Evolutionary conservation across 805 yeast genomes (phyloP), one percentile per base, ranked within the genome.

Genomic region (Starmerella riodocensis): DNA sequence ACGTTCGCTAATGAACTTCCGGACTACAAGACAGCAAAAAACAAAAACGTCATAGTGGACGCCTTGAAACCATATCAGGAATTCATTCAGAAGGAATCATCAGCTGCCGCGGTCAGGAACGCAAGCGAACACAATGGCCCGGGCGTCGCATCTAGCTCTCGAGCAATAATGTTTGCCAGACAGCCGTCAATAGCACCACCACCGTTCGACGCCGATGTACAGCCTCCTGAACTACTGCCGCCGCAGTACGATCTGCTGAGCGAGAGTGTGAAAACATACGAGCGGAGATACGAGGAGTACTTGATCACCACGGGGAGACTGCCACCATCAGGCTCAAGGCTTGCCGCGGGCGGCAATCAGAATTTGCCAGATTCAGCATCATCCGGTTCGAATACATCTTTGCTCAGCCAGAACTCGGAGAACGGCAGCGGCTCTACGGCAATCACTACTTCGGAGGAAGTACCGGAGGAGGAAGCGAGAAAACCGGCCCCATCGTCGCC

Each of bases 161-260:
- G 78, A 25, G 80, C 83, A 0, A 67, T 75, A 20, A 72, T 70
- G 50, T 53, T 71, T 17, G 53, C 70, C 8, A 60, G 80, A 36
- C 61, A 65, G 47, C 81, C 79, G 14, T 65, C 74, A 4, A 51
- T 63, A 27, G 73, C 73, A 29, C 83, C 83, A 4, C 84, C 83
- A 1, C 71, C 81, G 4, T 76, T 78, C 45, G 71, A 63, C 30
- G 69, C 64, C 9, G 69, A 64, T 26, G 45, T 53, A 2, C 45
- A 52, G 9, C 64, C 69, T 2, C 69, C 69, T 3, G 56, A 62
- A 8, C 43, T 50, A 32, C 24, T 29, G 14, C 60, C 61, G 7
- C 60, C 64, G 14, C 40, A 41, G 22, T 53, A 53, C 39, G 48
- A 48, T 14, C 32, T 37, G 18, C 20, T 28, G 14, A 26, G 25